Evolutionary conservation across 805 yeast genomes (phyloP).

Genomic region (Candida wancherniae): DNA sequence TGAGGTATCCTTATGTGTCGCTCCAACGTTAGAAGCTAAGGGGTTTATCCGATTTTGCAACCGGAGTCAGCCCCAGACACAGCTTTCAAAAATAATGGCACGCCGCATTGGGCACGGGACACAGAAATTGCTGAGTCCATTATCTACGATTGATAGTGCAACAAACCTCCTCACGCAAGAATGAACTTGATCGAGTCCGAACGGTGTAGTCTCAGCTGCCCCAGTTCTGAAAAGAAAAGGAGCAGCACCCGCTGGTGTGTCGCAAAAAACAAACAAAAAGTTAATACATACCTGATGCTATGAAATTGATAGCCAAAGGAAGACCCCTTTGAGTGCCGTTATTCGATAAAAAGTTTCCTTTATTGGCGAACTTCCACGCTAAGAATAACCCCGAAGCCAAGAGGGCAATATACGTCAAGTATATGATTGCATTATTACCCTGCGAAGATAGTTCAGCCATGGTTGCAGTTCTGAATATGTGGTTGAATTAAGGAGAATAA

Average conservation of each 20-base stretch:
- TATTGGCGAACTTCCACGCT: slow-evolving; percentile 54
- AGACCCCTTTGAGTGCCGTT: slow-evolving; percentile 77
- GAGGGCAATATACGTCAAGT: slow-evolving; percentile 36
- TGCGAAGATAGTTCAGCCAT: slow-evolving; percentile 16
- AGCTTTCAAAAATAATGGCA: too few relatives aligned
- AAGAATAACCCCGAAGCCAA: slow-evolving; percentile 36
- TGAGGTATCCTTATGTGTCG: too few relatives aligned
- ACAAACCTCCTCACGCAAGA: slow-evolving; percentile 71
- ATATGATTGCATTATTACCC: slow-evolving; percentile 42
- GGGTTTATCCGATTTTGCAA: too few relatives aligned
- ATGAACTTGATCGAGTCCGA: slow-evolving; percentile 74
- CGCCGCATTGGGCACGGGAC: too few relatives aligned
- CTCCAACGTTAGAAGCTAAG: too few relatives aligned
- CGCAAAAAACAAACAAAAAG: slow-evolving; percentile 8
- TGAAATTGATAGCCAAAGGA: slow-evolving; percentile 81
- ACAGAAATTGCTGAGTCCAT: too few relatives aligned
- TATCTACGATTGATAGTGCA: too few relatives aligned
- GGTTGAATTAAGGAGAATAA: too few relatives aligned
- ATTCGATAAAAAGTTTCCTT: slow-evolving; percentile 61
- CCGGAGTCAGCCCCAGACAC: too few relatives aligned
- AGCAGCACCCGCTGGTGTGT: slow-evolving; percentile 45
- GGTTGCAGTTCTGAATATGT: too few relatives aligned
- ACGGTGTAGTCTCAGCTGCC: slow-evolving; percentile 71
- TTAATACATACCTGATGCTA: slow-evolving; percentile 74
- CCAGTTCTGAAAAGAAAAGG: slow-evolving; percentile 20